A percentile compares a stretch with the other conserved stretches of the same genome.
Conservation (phyloP, 2,329 filamentous ascomycete species). For the Ascochyta viciae-villosae region DNA sequence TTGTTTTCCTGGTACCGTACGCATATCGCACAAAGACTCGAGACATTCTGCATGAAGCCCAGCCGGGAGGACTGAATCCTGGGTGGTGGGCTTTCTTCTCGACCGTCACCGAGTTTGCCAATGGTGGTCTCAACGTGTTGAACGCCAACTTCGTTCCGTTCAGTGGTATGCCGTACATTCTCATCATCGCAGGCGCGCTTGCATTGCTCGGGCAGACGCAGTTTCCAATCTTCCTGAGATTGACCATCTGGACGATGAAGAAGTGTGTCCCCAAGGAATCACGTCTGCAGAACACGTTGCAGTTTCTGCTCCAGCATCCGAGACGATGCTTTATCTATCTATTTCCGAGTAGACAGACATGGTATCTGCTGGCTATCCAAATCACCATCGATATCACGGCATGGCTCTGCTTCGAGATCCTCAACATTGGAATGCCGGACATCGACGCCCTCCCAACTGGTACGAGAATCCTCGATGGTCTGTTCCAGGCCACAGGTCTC, state of each 20-base stretch:
- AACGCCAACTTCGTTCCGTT: constrained; percentile 68
- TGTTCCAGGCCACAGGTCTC: constrained; percentile 69
- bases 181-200: constrained; percentile 57
- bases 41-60: constrained; percentile 50
- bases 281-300: constrained; percentile 55
- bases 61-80: constrained; percentile 40
- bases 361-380: constrained; percentile 70
- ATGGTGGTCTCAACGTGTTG: constrained; percentile 63
- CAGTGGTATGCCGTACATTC: constrained; percentile 54
- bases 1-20: constrained; percentile 58
- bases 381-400: constrained; percentile 67
- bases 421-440: constrained; percentile 68
- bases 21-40: constrained; percentile 47
- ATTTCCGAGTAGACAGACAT: constrained; percentile 69
- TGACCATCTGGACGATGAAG: constrained; percentile 64
- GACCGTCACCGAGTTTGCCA: constrained; percentile 60
- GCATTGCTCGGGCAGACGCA: constrained; percentile 63
- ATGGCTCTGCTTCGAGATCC: constrained; percentile 70
- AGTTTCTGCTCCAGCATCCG: constrained; percentile 68
- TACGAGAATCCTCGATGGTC: constrained; percentile 66
- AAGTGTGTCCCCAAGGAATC: constrained; percentile 53
- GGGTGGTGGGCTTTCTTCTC: constrained; percentile 49
- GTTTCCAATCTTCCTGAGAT: constrained; percentile 65
- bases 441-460: constrained; percentile 61
- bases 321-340: constrained; percentile 69